These are phyloP conservation scores for Houttuynia cordata DNA, from an alignment of 164 flowering plant genomes.

Conservation along the genomic window DNA sequence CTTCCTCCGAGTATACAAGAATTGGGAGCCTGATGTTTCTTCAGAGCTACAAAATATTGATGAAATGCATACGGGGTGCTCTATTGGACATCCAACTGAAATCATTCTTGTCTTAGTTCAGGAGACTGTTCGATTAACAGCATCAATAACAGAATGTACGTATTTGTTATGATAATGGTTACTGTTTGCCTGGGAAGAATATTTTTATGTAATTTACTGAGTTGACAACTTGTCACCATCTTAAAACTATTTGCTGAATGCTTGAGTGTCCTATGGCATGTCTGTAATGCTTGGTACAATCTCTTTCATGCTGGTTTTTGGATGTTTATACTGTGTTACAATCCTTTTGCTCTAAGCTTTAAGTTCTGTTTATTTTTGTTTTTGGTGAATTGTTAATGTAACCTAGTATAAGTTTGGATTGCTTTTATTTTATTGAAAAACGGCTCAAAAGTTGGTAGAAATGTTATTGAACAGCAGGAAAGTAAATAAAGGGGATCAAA, in stretches of 20 bases:
- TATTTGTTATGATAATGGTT: conserved; percentile 2
- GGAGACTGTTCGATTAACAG: conserved; percentile 46
- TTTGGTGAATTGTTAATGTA: no score
- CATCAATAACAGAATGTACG: conserved; percentile 62
- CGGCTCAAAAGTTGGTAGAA: no score
- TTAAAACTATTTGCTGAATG: neutral
- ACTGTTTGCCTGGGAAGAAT: neutral
- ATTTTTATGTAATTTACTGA: neutral
- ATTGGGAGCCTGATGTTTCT: conserved; percentile 62
- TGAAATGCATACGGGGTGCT: conserved; percentile 60
- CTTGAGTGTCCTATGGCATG: no score
- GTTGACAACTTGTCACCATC: neutral
- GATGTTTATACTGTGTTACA: no score
- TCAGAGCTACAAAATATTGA: conserved; percentile 22
- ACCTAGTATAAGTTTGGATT: no score
- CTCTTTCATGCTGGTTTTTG: no score
- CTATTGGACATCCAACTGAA: conserved; percentile 85
- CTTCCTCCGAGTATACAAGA: conserved; percentile 48
- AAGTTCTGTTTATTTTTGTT: no score
- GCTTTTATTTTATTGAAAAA: no score
- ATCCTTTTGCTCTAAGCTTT: no score
- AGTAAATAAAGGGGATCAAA: no score
- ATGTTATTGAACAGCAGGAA: no score
- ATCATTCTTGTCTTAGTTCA: conserved; percentile 39
- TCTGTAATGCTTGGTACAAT: no score